Evolutionary conservation across 2,329 filamentous ascomycete species (phyloP), one percentile per base, ranked within the genome.

Genomic region (Paraconiothyrium sp.): DNA sequence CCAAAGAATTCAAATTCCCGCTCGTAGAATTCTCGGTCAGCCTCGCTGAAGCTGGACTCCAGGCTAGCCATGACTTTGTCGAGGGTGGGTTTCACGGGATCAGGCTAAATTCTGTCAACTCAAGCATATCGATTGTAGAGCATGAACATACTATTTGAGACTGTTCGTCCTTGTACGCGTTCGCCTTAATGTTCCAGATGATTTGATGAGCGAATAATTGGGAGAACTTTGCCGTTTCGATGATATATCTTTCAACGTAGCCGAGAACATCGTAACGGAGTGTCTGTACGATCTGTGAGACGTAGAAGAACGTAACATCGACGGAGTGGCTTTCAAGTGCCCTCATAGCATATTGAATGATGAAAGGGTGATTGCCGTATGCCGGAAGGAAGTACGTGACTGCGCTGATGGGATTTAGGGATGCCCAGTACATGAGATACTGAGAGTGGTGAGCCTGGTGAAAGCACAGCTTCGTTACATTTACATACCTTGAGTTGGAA

Each of bases 111-210:
- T 57, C 59, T 65, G 35, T 69, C 58, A 55, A 51, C 54, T 13
- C 8, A 35, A 27, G 22, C 34, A 7, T 30, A 34, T 14, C 14
- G 10, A 43, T 20, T 37, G 14, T 44, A 22, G 16, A 20, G 24
- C 3, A 16, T n/a, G 4, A 20, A 80, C 89, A 84, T 83, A 92
- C 90, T 65, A 97, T 87, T 71, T 91, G 88, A 14, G 91, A 94
- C 68, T 97, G 93, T 72, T 99, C 94, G 67, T 99, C 96, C 78
- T 97, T 99, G 85, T 92, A 99, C 1, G 94, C 92, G 78, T 99
- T 99, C 35, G 95, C 95, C 78, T 98, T 99, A 91, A 99, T 99
- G 77, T 99, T 99, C 95, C 96, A 99, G 75, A 99, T 99, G 68
- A 99, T 98, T 73, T 99, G 95, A 78, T 99, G 96, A 2, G 96